A percentile compares a stretch with the other conserved stretches of the same genome.
phyloP scores from a whole-genome alignment of 1,139 yeast genomes.

The Sugiyamaella sp. region DNA sequence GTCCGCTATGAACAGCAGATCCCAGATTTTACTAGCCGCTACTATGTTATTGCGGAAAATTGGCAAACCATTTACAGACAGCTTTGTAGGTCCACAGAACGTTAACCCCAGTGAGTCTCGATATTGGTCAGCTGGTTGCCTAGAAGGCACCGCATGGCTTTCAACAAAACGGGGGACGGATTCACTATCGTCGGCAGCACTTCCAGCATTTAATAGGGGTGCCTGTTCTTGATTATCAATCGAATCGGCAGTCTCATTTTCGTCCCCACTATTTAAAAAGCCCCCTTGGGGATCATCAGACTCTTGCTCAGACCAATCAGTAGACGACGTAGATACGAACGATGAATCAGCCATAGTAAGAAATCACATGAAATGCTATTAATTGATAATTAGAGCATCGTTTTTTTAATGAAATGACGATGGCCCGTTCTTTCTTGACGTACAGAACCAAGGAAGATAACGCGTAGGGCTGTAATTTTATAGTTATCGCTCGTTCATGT shows the following conservation, averaged over 20 bases:
- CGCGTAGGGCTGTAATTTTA: no score
- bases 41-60: constrained; percentile 34
- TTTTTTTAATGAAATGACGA: no score
- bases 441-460: not conserved
- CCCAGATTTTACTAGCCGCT: constrained; percentile 27
- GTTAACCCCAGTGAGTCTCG: constrained; percentile 24
- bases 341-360: constrained; percentile 11
- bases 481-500: no score
- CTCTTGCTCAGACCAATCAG: constrained; percentile 12
- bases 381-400: not conserved
- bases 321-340: constrained; percentile 1
- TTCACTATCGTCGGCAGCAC: not conserved
- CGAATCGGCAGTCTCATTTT: not conserved
- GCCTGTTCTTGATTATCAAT: no score
- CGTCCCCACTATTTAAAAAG: not conserved
- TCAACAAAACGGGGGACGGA: not conserved
- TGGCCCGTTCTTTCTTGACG: no score
- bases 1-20: constrained; percentile 31
- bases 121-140: constrained; percentile 25
- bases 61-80: constrained; percentile 25
- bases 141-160: constrained; percentile 22
- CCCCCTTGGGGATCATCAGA: constrained; percentile 1
- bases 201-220: not conserved
- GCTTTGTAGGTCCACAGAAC: constrained; percentile 24
- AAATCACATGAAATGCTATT: not conserved